phyloP scores from a whole-genome alignment of 2,329 filamentous ascomycete species.

The Fusarium equiseti region DNA sequence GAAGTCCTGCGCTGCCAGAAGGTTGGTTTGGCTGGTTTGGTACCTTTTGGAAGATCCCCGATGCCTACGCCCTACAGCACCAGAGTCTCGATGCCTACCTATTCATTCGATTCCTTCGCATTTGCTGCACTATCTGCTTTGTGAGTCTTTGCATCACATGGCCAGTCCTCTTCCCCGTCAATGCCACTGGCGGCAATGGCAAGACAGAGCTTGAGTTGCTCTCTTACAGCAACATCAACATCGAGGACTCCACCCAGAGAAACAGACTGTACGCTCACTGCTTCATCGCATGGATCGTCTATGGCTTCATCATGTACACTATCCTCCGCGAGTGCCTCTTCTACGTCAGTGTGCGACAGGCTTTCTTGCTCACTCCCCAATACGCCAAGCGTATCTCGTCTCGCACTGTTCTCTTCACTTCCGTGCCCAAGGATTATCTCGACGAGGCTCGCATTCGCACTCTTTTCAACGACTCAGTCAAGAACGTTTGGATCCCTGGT shows the following conservation, averaged over 20 bases:
- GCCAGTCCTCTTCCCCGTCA: slow-evolving; percentile 86
- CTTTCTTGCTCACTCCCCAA: slow-evolving; percentile 86
- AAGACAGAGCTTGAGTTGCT: slow-evolving; percentile 70
- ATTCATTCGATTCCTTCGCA: slow-evolving; percentile 86
- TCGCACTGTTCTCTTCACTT: slow-evolving; percentile 91
- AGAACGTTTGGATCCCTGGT: slow-evolving; percentile 85
- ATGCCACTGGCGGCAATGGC: slow-evolving; percentile 80
- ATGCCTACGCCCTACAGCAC: slow-evolving; percentile 86
- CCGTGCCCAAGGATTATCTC: slow-evolving; percentile 82
- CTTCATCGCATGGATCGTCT: slow-evolving; percentile 85
- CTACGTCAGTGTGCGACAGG: slow-evolving; percentile 94
- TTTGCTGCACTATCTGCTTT: slow-evolving; percentile 81
- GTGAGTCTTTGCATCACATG: slow-evolving; percentile 85
- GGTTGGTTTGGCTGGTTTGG: slow-evolving; percentile 72
- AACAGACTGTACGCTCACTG: slow-evolving; percentile 83
- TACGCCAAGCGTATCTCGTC: slow-evolving; percentile 89
- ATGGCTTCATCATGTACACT: slow-evolving; percentile 88
- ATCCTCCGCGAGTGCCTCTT: slow-evolving; percentile 91
- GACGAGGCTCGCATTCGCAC: slow-evolving; percentile 77
- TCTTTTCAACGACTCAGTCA: slow-evolving; percentile 83
- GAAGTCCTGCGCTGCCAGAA: slow-evolving; percentile 66
- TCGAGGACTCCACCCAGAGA: slow-evolving; percentile 62
- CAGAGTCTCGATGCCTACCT: slow-evolving; percentile 91
- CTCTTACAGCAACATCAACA: slow-evolving; percentile 57
- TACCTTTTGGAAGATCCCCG: slow-evolving; percentile 72